Base-by-base conservation (phyloP, 192 early-diverging fungal genomes). In the Lobosporangium transversale region DNA sequence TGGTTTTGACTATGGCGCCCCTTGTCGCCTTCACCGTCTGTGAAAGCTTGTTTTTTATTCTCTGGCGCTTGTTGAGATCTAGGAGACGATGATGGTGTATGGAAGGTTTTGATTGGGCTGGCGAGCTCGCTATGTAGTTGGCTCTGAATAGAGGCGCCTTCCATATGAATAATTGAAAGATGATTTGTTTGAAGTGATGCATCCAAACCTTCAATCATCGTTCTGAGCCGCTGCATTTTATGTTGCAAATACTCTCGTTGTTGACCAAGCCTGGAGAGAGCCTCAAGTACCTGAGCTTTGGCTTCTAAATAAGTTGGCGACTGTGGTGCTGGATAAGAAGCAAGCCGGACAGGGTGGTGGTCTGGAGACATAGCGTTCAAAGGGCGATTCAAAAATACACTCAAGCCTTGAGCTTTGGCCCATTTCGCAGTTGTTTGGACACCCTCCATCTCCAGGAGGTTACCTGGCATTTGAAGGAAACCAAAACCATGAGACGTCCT, bases 341-440 rank as follows among this genome's bases (percentile, higher is more conserved):
- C 80, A 12, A 81, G 48, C 2, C 76, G 75, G 6, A 73, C 68
- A 1, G 67, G 62, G n/a, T 40, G 53, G 15, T 21, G 49, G 21
- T 26, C 23, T 12, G 37, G 20, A 8, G 55, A 70, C 48, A 81
- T 66, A 18, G 80, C 80, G 53, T 81, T 81, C 42, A 81, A 32
- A 14, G 80, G 80, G 21, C 80, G 45, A 47, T 81, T 81, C 17
- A 81, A n/a, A 43, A 81, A 79, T 0, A 81, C 80, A 32, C 58
- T 23, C 15, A 81, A 59, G 14, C 63, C 75, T 15, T 81, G 68
- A 12, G 42, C 17, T 21, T 81, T 81, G 29, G 80, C 80, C 80
- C 80, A 81, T 32, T 67, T 81, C 2, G 80, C 74, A 1, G 80
- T 78, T 1, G 68, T 66, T 8, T 50, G 15, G n/a, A 81, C 33